Base-by-base conservation (phyloP, 768 basidiomycete species). In the Leccinum aurantiacum region DNA sequence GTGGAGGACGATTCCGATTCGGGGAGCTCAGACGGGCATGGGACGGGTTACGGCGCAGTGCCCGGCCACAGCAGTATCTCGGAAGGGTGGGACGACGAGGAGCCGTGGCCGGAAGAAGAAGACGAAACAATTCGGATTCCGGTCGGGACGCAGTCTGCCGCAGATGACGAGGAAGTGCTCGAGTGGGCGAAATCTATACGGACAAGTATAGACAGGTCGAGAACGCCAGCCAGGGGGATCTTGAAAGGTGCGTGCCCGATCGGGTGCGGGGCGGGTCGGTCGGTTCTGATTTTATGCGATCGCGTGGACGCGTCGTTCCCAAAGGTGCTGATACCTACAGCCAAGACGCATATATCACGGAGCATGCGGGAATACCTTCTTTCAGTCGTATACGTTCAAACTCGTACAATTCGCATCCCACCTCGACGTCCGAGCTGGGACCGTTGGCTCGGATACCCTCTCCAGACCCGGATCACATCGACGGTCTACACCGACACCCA, bases 391-490 rank as follows among this genome's bases (percentile, higher is more conserved):
- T 80, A 51, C 87, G 94, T 51, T 90, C 93, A 50, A 95, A 95
- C 74, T 96, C 94, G 22, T 91, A 94, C 77, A 84, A 83, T 62
- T 78, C 82, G 22, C 76, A 78, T 56, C 75, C 80, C 4, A 73
- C 70, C 41, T 70, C 74, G 19, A 82, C 78, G 52, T 77, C 80
- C 5, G 84, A 87, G 63, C 77, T 80, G 22, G 91, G 91, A 27
- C 92, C 92, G 6, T 80, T 95, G 46, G 89, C 91, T 31, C 87
- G 84, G 57, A 87, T 95, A 60, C 91, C 92, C 54, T 84, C 88
- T 6, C 88, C 90, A 3, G 90, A 95, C 69, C 90, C 91, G 56
- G 90, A 89, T 70, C 88, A 90, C 63, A 93, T 91, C 64, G 93
- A 91, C 65, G 93, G 89, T n/a, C 80, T 95, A 59, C 89, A 91